These are phyloP conservation scores for Lachancea quebecensis DNA, from an alignment of 805 yeast species.

Conservation along the genomic window DNA sequence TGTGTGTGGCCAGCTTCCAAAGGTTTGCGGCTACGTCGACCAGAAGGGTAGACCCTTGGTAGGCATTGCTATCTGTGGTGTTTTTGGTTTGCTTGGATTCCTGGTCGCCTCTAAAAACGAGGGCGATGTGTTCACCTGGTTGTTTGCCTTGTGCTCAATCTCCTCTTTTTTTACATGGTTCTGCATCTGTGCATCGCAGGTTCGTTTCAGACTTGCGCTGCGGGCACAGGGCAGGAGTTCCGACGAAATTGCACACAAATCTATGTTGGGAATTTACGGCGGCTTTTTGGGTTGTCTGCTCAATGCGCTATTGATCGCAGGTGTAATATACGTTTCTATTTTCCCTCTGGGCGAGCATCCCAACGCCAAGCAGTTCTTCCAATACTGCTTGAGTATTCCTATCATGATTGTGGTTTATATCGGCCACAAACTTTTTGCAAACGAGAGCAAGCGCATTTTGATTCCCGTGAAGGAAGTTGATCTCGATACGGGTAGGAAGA, in stretches of 20 bases:
- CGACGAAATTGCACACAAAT: slow-evolving; percentile 50
- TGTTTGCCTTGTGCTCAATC: slow-evolving; percentile 69
- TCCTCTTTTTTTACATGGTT: slow-evolving; percentile 80
- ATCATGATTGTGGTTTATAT: slow-evolving; percentile 40
- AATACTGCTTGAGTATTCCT: slow-evolving; percentile 44
- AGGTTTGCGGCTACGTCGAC: slow-evolving; percentile 41
- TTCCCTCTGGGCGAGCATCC: slow-evolving; percentile 46
- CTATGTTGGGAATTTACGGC: slow-evolving; percentile 55
- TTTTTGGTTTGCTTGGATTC: slow-evolving; percentile 53
- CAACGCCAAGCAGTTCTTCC: slow-evolving; percentile 39
- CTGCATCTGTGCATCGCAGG: slow-evolving; percentile 59
- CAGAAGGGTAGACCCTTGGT: slow-evolving; percentile 48
- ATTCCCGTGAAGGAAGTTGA: slow-evolving; percentile 45
- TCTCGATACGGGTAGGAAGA: slow-evolving; percentile 49
- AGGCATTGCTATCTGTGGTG: slow-evolving; percentile 37
- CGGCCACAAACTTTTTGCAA: slow-evolving; percentile 39
- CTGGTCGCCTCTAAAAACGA: slow-evolving; percentile 54
- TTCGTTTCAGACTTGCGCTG: slow-evolving; percentile 57
- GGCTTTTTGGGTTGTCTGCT: slow-evolving; percentile 47
- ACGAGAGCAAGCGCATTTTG: slow-evolving; percentile 27
- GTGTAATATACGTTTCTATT: slow-evolving; percentile 68
- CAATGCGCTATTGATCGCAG: slow-evolving; percentile 48
- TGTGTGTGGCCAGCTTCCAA: slow-evolving; percentile 46
- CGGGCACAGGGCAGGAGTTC: slow-evolving; percentile 47
- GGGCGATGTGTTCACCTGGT: slow-evolving; percentile 61